Evolutionary conservation across 768 basidiomycete species (phyloP).

Genomic region (Trametes villosa): DNA sequence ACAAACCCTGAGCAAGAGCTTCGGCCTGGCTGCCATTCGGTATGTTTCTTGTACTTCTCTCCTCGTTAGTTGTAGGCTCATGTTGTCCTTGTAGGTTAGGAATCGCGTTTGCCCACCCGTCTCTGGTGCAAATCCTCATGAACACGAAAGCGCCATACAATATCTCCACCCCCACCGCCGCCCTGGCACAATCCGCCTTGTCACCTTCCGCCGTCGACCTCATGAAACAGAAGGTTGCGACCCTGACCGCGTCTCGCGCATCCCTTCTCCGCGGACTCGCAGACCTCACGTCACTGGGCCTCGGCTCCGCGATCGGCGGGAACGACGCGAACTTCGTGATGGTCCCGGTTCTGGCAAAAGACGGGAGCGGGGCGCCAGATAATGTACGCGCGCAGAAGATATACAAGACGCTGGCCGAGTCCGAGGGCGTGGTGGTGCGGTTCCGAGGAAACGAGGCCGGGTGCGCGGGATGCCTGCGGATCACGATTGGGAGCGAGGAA

Average conservation of each 20-base stretch:
- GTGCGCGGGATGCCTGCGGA: conserved; percentile 84
- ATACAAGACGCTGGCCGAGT: conserved; percentile 85
- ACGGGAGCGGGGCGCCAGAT: conserved; percentile 49
- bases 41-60: conserved; percentile 40
- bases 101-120: conserved; percentile 86
- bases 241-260: conserved; percentile 61
- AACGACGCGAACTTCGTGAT: conserved; percentile 92
- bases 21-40: conserved; percentile 95
- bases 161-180: conserved; percentile 87
- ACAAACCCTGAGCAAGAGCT: conserved; percentile 96
- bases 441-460: conserved; percentile 87
- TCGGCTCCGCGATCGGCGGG: conserved; percentile 75
- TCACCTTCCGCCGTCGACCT: conserved; percentile 59
- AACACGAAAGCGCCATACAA: conserved; percentile 99
- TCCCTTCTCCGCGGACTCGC: conserved; percentile 56
- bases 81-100: conserved; percentile 63
- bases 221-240: conserved; percentile 69
- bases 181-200: conserved; percentile 80
- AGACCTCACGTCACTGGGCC: conserved; percentile 51
- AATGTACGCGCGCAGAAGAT: conserved; percentile 62
- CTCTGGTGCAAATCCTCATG: conserved; percentile 85
- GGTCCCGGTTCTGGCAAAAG: conserved; percentile 67
- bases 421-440: conserved; percentile 85
- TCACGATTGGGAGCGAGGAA: conserved; percentile 84
- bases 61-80: not conserved